A percentile compares a stretch with the other conserved stretches of the same genome.
phyloP scores from a whole-genome alignment of 176 grass and related monocot species.

The Puya raimondii region DNA sequence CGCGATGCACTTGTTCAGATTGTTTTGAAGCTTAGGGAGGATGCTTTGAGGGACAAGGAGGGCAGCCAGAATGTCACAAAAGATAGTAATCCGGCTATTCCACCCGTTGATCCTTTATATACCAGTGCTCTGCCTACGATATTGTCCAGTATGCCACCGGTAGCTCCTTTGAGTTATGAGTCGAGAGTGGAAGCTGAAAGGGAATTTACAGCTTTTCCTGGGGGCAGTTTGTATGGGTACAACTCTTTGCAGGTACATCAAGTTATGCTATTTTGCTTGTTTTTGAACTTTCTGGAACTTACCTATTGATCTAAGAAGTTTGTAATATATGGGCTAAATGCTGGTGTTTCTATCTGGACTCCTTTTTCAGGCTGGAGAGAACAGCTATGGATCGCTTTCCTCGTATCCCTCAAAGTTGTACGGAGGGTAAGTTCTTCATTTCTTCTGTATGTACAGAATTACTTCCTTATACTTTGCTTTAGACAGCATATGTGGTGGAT shows the following conservation, averaged over 20 bases:
- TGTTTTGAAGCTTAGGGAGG: slow-evolving; percentile 84
- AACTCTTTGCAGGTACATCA: slow-evolving; percentile 55
- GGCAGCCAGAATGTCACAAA: slow-evolving; percentile 50
- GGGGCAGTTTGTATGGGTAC: slow-evolving; percentile 53
- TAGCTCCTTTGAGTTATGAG: slow-evolving; percentile 51
- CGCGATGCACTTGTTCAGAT: slow-evolving; percentile 92
- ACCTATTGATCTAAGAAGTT: neutral
- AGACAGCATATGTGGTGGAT: neutral
- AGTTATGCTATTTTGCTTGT: neutral
- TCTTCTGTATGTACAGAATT: neutral
- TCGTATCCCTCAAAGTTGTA: slow-evolving; percentile 66
- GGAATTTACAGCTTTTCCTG: slow-evolving; percentile 38
- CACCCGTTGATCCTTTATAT: slow-evolving; percentile 50
- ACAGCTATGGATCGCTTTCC: slow-evolving; percentile 31
- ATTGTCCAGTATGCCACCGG: slow-evolving; percentile 37
- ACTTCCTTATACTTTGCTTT: neutral
- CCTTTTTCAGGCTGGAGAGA: slow-evolving; percentile 48
- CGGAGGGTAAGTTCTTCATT: slow-evolving; percentile 48
- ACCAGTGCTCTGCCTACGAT: slow-evolving; percentile 42
- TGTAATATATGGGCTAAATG: neutral
- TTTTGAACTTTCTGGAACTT: neutral
- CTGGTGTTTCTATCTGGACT: neutral
- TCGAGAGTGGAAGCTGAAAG: slow-evolving; percentile 56
- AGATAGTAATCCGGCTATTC: slow-evolving; percentile 40
- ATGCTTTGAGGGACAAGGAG: slow-evolving; percentile 76